phyloP scores from a whole-genome alignment of 768 basidiomycete species.

The Boletus eberwhitei region DNA sequence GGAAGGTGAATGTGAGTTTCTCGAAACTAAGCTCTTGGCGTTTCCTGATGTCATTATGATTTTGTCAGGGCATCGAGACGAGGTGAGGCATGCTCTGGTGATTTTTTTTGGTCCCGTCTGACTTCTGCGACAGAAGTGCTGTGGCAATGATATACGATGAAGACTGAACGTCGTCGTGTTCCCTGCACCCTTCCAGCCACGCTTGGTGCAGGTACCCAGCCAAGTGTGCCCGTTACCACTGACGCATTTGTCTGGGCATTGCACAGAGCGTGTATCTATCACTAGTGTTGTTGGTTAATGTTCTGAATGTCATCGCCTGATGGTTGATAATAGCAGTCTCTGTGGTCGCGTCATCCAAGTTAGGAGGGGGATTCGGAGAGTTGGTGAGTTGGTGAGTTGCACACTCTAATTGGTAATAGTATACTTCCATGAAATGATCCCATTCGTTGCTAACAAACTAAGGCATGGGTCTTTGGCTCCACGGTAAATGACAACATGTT shows the following conservation, averaged over 20 bases:
- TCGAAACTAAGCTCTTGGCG: neutral
- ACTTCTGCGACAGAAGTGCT: neutral
- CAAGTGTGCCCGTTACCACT: neutral
- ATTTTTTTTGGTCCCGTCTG: neutral
- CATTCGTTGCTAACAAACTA: neutral
- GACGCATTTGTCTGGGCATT: neutral
- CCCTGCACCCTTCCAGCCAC: neutral
- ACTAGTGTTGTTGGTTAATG: neutral
- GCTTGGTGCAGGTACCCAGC: neutral
- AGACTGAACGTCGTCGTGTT: neutral
- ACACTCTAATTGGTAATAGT: too few relatives aligned
- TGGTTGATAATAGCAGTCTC: neutral
- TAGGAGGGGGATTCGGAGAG: neutral
- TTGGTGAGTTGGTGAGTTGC: neutral
- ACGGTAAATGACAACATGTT: neutral
- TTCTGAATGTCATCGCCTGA: neutral
- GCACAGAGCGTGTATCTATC: neutral
- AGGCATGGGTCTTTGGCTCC: too few relatives aligned
- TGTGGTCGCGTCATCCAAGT: too few relatives aligned
- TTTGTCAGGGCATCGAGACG: constrained; percentile 5
- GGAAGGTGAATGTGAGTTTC: constrained; percentile 9
- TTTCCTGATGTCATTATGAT: neutral
- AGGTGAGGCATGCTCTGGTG: neutral
- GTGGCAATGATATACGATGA: constrained; percentile 8
- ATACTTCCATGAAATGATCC: neutral